phyloP scores from a whole-genome alignment of 768 basidiomycete species.

The Serendipita vermifera region DNA sequence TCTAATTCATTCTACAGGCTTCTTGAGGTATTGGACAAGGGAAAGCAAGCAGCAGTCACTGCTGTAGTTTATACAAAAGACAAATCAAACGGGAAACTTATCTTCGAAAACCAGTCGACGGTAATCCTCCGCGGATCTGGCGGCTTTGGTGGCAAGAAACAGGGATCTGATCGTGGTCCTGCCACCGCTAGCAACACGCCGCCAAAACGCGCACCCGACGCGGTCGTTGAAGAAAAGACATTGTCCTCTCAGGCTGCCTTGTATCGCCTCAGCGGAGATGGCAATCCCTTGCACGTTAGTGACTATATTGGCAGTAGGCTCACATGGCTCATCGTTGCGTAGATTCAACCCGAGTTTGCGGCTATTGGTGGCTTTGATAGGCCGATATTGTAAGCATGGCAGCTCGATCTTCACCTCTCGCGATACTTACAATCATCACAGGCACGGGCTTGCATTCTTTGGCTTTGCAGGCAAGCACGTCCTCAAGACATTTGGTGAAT shows the following conservation, averaged over 20 bases:
- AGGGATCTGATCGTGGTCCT: slow-evolving; percentile 76
- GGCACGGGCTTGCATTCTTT: slow-evolving; percentile 69
- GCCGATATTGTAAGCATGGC: slow-evolving; percentile 61
- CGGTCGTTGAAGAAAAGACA: slow-evolving; percentile 80
- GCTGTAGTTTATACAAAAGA: slow-evolving; percentile 67
- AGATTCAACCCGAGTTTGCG: slow-evolving; percentile 90
- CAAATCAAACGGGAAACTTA: slow-evolving; percentile 56
- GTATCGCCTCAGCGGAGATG: slow-evolving; percentile 86
- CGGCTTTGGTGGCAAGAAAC: slow-evolving; percentile 89
- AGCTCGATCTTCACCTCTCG: neutral
- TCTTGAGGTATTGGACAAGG: slow-evolving; percentile 76
- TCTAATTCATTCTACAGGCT: slow-evolving; percentile 30
- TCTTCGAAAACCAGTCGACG: slow-evolving; percentile 89
- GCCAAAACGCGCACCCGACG: slow-evolving; percentile 77
- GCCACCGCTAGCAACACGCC: slow-evolving; percentile 70
- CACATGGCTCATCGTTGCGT: slow-evolving; percentile 4
- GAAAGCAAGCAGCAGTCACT: slow-evolving; percentile 87
- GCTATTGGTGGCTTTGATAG: slow-evolving; percentile 88
- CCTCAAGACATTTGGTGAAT: slow-evolving; percentile 70
- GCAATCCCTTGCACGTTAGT: slow-evolving; percentile 77
- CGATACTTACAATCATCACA: slow-evolving; percentile 10
- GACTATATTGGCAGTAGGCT: neutral
- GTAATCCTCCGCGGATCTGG: slow-evolving; percentile 87
- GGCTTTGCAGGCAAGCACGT: slow-evolving; percentile 91
- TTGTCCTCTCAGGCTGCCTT: slow-evolving; percentile 69